Conservation (phyloP, 129 eudicot genomes). For the Flaveria trinervia region DNA sequence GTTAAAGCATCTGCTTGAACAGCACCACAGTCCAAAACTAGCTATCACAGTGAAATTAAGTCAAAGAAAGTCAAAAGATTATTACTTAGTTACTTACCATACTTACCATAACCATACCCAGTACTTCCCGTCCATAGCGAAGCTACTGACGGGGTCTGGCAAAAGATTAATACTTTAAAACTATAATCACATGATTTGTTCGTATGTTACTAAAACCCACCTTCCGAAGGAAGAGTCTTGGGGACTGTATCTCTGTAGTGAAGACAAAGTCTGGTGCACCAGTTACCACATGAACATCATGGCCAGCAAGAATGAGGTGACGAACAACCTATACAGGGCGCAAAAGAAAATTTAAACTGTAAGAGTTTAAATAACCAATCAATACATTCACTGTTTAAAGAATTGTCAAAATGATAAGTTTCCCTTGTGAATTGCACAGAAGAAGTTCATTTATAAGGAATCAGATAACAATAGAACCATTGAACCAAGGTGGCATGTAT, state of each 20-base stretch:
- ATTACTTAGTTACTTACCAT: background rate
- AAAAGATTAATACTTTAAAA: no score
- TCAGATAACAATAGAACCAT: background rate
- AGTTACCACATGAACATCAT: conserved; percentile 92
- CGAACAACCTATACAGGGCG: conserved; percentile 69
- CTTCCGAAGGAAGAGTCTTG: conserved; percentile 92
- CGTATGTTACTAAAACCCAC: conserved; percentile 33
- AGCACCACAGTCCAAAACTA: conserved; percentile 94
- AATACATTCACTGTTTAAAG: background rate
- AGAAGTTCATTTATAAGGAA: background rate
- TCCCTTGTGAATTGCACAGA: no score
- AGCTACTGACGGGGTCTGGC: no score
- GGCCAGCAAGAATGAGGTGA: conserved; percentile 97
- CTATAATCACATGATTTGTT: background rate
- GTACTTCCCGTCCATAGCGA: no score
- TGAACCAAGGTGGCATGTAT: background rate
- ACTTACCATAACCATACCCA: background rate
- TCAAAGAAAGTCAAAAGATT: conserved; percentile 13
- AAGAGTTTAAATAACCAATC: no score
- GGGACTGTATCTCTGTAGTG: conserved; percentile 83
- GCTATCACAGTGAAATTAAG: conserved; percentile 39
- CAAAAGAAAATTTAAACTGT: background rate
- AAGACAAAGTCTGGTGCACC: conserved; percentile 97
- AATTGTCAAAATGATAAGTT: no score
- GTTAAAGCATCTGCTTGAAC: conserved; percentile 99